Base-by-base conservation (phyloP, 805 yeast species). In the Zygoascus flipseniorum region DNA sequence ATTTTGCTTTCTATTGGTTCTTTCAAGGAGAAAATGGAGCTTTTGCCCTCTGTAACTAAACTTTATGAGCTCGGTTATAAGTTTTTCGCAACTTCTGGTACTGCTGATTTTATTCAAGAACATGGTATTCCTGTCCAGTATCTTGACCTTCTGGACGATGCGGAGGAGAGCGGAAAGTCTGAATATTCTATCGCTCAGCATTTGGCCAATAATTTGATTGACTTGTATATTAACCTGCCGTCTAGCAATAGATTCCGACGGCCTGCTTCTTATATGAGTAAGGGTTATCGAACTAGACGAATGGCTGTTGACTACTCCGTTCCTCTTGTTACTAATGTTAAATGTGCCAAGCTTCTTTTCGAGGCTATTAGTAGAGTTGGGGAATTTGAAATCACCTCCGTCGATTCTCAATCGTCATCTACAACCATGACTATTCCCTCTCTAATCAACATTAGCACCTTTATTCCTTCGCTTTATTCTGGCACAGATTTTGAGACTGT, bases 291-390 rank as follows among this genome's bases (percentile, higher is more conserved):
- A 72, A 88, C 98, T 47, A 95, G 99, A 79, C 93, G 99, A 78
- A 87, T 93, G 98, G 99, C 99, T 62, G 97, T 93, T 60, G 99
- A 93, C 73, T 95, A 87, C 70, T 90, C 97, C 51, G 89, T 93
- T 68, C 99, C 99, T 50, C 78, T 93, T 69, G 96, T 93, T 50
- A 93, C 99, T 60, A 93, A 93, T 68, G 98, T 93, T 61, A 93
- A 93, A 74, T 85, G 90, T 77, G 99, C 99, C 58, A 93, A 93
- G 74, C 76, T 93, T 61, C 77, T 93, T 72, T 83, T 93, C 60
- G 98, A 93, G 75, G 98, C 99, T n/a, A 71, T 89, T 60, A 78
- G 92, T 42, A 78, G 93, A 75, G 61, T 60, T 56, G 51, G 50
- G 43, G 58, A 63, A 46, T 74, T 89, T 60, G 86, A 84, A 20